Base-by-base conservation (phyloP, 2,329 filamentous ascomycete species). In the Pestalotiopsis sp. region DNA sequence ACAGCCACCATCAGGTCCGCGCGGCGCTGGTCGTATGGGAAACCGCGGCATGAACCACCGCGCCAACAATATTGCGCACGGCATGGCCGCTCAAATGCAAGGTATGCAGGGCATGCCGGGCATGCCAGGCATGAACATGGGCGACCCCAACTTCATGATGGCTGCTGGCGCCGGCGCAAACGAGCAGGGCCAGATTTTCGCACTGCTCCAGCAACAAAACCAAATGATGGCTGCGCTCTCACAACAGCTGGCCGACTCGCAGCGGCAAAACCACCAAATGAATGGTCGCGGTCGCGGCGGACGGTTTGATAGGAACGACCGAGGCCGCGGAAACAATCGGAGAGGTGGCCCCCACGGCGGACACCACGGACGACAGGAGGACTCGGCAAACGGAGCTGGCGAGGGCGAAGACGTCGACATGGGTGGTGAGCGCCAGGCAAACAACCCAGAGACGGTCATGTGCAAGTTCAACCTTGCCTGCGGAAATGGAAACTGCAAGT, bases 391-490 rank as follows among this genome's bases (percentile, higher is more conserved):
- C 61, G 74, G 74, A 23, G 74, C 76, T 68, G 78, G 75, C 14
- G 84, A 84, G 39, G 84, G 82, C 65, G 87, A 87, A 79, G 92
- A 94, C 70, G 84, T 91, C 27, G 91, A 94, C 61, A 90, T 89
- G 85, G 81, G 82, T 3, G 84, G 83, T 66, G 78, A 79, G 73
- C 84, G 81, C 81, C 87, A 81, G 77, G 89, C 84, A 82, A 83
- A 77, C 49, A 89, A 85, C 75, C 83, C 84, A n/a, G 86, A 90
- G 5, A 89, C 93, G 63, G 92, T 86, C 14, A 84, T 95, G 70
- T 99, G 96, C 88, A 93, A 92, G 76, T 99, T 90, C 85, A 98
- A 98, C 82, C 84, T 96, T 67, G 86, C 89, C 71, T 99, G 96
- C 84, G 93, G 92, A 52, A 97, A 97, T 81, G 90, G 89, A 73